Percentiles rank a stretch among this genome's conserved stretches.
These are phyloP conservation scores for Neurospora sp. DNA, from an alignment of 495 filamentous ascomycete genomes.

Conservation along the genomic window DNA sequence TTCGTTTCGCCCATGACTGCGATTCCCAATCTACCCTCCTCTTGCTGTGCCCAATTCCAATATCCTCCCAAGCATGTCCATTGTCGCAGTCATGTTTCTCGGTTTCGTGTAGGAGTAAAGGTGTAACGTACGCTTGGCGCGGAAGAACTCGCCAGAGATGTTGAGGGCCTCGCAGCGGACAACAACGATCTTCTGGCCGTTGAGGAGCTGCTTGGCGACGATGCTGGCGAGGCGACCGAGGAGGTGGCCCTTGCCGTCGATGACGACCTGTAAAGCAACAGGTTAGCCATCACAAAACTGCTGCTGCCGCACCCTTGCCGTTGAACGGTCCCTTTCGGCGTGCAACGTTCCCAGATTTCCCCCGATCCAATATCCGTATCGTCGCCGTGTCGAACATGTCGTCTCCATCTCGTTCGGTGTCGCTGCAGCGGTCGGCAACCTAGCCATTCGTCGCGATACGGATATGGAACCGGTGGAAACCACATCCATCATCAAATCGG, in stretches of 20 bases:
- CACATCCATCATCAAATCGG: not conserved
- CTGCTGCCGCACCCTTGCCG: not conserved
- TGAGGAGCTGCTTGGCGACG: conserved; percentile 98
- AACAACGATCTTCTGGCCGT: conserved; percentile 98
- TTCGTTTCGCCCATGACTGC: not conserved
- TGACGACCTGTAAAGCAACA: conserved; percentile 60
- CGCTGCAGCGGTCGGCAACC: not conserved
- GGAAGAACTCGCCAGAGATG: conserved; percentile 99
- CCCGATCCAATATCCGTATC: not conserved
- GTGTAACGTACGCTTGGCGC: conserved; percentile 86
- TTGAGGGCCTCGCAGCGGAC: conserved; percentile 98
- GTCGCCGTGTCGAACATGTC: not conserved
- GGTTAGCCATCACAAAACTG: conserved; percentile 12
- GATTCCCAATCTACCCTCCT: not conserved
- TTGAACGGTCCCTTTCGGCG: not conserved
- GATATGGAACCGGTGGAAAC: not conserved
- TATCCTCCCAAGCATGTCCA: not conserved
- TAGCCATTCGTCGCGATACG: not conserved
- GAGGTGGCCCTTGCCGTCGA: conserved; percentile 99
- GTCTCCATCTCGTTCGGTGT: not conserved
- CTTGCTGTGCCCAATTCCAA: conserved; percentile 1
- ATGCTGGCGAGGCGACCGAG: conserved; percentile 97
- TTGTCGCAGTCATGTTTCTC: conserved; percentile 5
- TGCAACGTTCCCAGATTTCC: not conserved
- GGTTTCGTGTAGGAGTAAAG: conserved; percentile 4